These are phyloP conservation scores for Capsicum baccatum DNA, from an alignment of 257 asterid genomes.

Conservation along the genomic window DNA sequence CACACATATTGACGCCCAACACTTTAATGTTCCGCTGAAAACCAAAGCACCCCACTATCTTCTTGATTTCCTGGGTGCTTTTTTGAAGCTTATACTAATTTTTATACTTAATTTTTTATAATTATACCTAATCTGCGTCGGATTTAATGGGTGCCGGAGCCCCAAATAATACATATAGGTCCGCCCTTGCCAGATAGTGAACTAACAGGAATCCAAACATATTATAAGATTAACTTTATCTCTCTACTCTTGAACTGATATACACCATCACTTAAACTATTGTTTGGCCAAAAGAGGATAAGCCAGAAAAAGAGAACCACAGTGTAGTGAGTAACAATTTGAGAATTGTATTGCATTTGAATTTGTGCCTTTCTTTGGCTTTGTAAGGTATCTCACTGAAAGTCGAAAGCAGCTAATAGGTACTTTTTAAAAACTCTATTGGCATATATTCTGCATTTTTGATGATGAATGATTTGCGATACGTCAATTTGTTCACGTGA, in stretches of 20 bases:
- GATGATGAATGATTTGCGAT: neutral
- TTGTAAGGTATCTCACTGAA: constrained; percentile 20
- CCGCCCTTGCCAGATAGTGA: neutral
- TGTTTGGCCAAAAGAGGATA: neutral
- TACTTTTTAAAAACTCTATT: neutral
- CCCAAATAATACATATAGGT: no score
- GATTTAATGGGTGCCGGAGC: no score
- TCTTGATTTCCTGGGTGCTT: no score
- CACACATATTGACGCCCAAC: no score
- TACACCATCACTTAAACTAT: neutral
- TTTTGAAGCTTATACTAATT: no score
- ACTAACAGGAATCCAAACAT: constrained; percentile 5
- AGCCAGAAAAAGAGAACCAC: neutral
- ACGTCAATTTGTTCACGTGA: neutral
- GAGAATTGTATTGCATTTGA: neutral
- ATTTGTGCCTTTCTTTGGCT: constrained; percentile 20
- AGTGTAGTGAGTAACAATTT: neutral
- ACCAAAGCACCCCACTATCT: no score
- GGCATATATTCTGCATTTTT: constrained; percentile 20
- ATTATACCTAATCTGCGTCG: no score
- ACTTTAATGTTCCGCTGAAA: no score
- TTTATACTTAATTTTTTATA: no score
- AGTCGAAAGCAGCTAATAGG: neutral
- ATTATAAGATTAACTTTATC: constrained; percentile 10
- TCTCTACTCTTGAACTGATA: neutral